phyloP scores from a whole-genome alignment of 1,284 basidiomycete genomes.

The Heliocybe sulcata region DNA sequence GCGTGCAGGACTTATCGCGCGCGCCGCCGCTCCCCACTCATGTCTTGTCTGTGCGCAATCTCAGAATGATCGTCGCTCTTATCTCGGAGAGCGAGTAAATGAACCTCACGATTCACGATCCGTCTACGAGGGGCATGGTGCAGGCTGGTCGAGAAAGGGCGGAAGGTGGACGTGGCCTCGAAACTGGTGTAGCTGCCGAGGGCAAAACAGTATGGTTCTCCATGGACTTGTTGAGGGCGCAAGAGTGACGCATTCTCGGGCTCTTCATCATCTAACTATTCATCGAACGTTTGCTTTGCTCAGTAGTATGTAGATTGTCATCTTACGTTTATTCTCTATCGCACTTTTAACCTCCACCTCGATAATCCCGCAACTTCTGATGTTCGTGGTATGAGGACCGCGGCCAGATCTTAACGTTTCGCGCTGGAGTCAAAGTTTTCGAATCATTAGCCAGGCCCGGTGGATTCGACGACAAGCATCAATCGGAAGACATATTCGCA shows the following conservation, averaged over 20 bases:
- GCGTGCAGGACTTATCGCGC: constrained; percentile 22
- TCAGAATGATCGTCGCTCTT: constrained; percentile 82
- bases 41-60: constrained; percentile 1
- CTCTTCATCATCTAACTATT: background rate
- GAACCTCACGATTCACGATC: constrained; percentile 2
- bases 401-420: too few relatives aligned
- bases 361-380: too few relatives aligned
- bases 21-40: background rate
- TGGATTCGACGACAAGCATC: too few relatives aligned
- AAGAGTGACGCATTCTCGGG: background rate
- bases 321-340: background rate
- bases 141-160: background rate
- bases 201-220: too few relatives aligned
- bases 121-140: background rate
- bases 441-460: too few relatives aligned
- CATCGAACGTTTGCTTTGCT: background rate
- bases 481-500: background rate
- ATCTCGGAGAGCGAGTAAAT: constrained; percentile 70
- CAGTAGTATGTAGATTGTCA: background rate
- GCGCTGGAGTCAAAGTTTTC: too few relatives aligned
- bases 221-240: background rate
- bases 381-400: too few relatives aligned
- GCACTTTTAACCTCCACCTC: background rate
- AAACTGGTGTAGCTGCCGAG: background rate
- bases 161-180: background rate